Base-by-base conservation (phyloP, 176 grass and related monocot species). In the Stipa capillata region DNA sequence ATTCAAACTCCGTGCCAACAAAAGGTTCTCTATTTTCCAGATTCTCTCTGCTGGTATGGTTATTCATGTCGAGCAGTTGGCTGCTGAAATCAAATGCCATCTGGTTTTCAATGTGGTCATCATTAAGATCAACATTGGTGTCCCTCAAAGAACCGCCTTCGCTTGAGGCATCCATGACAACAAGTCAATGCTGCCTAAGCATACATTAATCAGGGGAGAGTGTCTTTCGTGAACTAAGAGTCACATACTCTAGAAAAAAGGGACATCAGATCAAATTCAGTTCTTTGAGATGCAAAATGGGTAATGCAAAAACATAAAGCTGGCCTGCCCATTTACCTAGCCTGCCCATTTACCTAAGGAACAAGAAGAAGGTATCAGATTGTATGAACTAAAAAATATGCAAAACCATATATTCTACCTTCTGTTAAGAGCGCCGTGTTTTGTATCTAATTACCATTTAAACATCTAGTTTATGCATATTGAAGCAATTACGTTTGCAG, bases 1-100 rank as follows among this genome's bases (percentile, higher is more conserved):
- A 93, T 73, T 90, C 87, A 61, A 93, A 90, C 45, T 93, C 87
- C 91, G 90, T 87, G 59, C 87, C 87, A 12, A 93, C 81, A 79
- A 93, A 93, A 43, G 87, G 90, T 73, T 93, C 90, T n/a, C 48
- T 39, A 53, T 85, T 85, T 77, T 79, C 72, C n/a, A 71, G 57
- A 23, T 74, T 77, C 23, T 28, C 78, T 78, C 73, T 72, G 65
- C 52, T 58, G 60, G 75, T 63, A 29, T 23, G 36, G 63, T 80
- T 83, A 28, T 66, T 78, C 11, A 51, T 69, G 34, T 88, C 78
- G 6, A 67, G 28, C 43, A 87, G 60, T 66, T 89, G 80, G 13
- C 55, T 57, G 68, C 57, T 79, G 69, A 82, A 62, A 55, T 79
- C 84, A 62, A 93, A 80, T 31, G 74, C 25, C 20, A 88, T 84